Evolutionary conservation across 2,329 filamentous ascomycete genomes (phyloP).

Genomic region (Beauveria brongniartii): DNA sequence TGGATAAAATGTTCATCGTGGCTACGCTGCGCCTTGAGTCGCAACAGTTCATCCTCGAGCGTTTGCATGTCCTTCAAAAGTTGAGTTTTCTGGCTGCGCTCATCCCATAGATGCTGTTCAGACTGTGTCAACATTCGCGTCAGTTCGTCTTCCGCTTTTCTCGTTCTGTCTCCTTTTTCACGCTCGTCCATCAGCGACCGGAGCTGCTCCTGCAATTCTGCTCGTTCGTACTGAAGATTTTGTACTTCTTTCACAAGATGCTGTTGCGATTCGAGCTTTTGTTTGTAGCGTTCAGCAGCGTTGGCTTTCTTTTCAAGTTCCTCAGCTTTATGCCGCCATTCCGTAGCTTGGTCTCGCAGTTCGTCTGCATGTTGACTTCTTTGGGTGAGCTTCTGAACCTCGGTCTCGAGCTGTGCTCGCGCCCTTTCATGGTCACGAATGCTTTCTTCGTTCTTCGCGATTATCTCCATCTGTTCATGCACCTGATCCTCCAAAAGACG

Average conservation of each 20-base stretch:
- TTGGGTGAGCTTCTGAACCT: conserved; percentile 38
- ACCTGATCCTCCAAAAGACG: conserved; percentile 48
- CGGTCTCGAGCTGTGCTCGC: conserved; percentile 48
- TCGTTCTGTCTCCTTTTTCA: conserved; percentile 25
- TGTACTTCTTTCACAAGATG: conserved; percentile 48
- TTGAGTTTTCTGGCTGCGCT: conserved; percentile 37
- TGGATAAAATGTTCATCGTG: conserved; percentile 46
- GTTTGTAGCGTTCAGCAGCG: conserved; percentile 52
- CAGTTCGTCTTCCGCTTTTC: conserved; percentile 31
- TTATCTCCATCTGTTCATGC: conserved; percentile 62
- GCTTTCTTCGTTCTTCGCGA: conserved; percentile 56
- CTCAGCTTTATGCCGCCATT: conserved; percentile 50
- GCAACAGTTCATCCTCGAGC: conserved; percentile 38
- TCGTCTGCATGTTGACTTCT: conserved; percentile 41
- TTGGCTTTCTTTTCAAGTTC: conserved; percentile 56
- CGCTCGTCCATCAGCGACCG: conserved; percentile 28
- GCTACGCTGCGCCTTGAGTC: conserved; percentile 38
- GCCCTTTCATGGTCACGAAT: conserved; percentile 27
- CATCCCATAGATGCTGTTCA: conserved; percentile 34
- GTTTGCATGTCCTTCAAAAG: conserved; percentile 37
- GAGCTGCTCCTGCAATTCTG: conserved; percentile 42
- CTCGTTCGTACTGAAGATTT: conserved; percentile 46
- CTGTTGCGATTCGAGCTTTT: conserved; percentile 52
- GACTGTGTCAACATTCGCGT: conserved; percentile 34
- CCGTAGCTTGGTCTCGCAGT: conserved; percentile 51